phyloP scores from a whole-genome alignment of 257 asterid species.

The Ligustrum vulgare region DNA sequence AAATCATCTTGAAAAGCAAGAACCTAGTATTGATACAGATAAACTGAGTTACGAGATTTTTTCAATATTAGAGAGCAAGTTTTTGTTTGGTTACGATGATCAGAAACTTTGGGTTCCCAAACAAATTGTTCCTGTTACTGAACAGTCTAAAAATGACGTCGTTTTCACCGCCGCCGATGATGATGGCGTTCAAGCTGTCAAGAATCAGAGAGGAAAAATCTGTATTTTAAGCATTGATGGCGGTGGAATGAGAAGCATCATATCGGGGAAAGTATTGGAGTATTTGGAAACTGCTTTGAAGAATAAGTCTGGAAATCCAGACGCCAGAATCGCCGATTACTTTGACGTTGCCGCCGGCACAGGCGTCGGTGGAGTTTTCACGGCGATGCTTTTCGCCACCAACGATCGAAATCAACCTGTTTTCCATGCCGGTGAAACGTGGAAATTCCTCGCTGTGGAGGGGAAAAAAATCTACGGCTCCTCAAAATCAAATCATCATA shows the following conservation, averaged over 20 bases:
- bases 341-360: conserved; percentile 95
- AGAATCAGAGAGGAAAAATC: conserved; percentile 80
- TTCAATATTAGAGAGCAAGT: conserved; percentile 86
- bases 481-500: conserved; percentile 27
- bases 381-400: conserved; percentile 86
- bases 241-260: conserved; percentile 80
- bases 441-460: conserved; percentile 79
- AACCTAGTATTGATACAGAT: conserved; percentile 81
- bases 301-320: conserved; percentile 66
- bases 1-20: conserved; percentile 42
- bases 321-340: conserved; percentile 85
- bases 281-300: conserved; percentile 80
- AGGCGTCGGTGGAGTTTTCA: conserved; percentile 89
- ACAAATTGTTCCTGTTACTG: conserved; percentile 31
- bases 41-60: conserved; percentile 95
- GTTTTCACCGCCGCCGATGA: conserved; percentile 20
- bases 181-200: conserved; percentile 42
- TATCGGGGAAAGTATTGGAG: conserved; percentile 73
- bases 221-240: conserved; percentile 83
- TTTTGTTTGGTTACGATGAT: conserved; percentile 82
- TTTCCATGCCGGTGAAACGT: conserved; percentile 80
- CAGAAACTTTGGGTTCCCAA: conserved; percentile 79
- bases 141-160: conserved; percentile 4
- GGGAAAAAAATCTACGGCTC: conserved; percentile 51
- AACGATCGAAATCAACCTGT: conserved; percentile 58